Base-by-base conservation (phyloP, 305 asterid species). In the Plantago coronopus region DNA sequence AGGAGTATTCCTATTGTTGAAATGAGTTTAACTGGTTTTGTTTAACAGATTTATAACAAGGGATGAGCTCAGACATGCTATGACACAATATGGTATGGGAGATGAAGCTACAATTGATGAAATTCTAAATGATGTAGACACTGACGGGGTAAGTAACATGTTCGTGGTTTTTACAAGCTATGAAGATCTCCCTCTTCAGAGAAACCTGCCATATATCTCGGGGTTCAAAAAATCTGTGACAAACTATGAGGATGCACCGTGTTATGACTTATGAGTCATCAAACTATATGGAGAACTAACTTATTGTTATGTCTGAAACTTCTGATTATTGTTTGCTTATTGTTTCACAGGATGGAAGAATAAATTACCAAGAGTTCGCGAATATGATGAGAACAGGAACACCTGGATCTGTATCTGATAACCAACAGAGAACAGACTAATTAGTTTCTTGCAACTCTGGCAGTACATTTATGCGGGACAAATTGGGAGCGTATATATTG, bases 341-440 rank as follows among this genome's bases (percentile, higher is more conserved):
- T 55, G 49, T 29, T 45, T n/a, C 42, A 68, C 57, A 91, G 98
- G 98, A 91, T 48, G 98, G 96, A 62, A 72, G 20, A 66, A 91
- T 91, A 42, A 86, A 86, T 72, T 91, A 70, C 16, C 94, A 85
- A 0, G 98, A 91, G 56, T 91, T 91, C 14, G 85, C 61, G 29
- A 80, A 74, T 16, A 91, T 91, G 98, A 91, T 91, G 98, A 88
- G 62, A 66, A 88, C 71, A 70, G 95, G 96, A 65, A 81, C 83
- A 5, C 57, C 70, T 34, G 86, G 76, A 16, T 63, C 63, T 34
- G 86, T 75, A 16, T 63, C 63, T 54, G 68, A 70, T 15, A 79
- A 63, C 57, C 68, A 67, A 20, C 51, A 67, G 34, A 62, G 31
- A 61, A 56, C 55, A 46, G 54, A 54, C n/a, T 55, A 56, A 64